phyloP scores from a whole-genome alignment of 208 protist species.

The Acanthamoeba culbertsoni region DNA sequence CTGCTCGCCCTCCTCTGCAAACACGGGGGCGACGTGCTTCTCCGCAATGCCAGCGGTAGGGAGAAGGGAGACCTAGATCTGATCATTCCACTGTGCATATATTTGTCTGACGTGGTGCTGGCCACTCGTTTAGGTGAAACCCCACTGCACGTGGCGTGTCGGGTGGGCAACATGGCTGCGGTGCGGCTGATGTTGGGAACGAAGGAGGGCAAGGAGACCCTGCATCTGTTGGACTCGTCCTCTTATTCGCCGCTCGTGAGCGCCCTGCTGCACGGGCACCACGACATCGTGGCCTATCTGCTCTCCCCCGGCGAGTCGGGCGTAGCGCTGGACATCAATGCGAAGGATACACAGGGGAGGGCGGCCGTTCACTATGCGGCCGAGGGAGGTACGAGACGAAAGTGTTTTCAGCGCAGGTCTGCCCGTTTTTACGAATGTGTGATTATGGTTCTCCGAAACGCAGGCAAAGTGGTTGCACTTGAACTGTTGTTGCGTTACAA shows the following conservation, averaged over 20 bases:
- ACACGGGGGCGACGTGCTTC: slow-evolving; percentile 1
- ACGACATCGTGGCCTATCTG: background rate
- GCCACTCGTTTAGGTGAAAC: background rate
- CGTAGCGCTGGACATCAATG: background rate
- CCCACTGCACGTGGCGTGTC: background rate
- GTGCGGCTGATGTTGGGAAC: background rate
- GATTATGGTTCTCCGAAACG: too few species aligned
- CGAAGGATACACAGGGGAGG: background rate
- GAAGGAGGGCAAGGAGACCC: background rate
- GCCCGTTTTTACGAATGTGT: too few species aligned
- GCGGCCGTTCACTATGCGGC: slow-evolving; percentile 2
- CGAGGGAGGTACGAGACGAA: too few species aligned
- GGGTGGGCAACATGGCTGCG: background rate
- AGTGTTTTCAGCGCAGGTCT: too few species aligned
- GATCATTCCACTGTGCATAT: background rate
- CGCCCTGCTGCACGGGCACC: background rate
- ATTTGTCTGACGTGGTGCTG: background rate
- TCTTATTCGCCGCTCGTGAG: background rate
- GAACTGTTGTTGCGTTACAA: background rate
- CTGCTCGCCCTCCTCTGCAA: slow-evolving; percentile 25
- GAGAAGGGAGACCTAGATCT: background rate
- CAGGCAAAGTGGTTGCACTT: background rate
- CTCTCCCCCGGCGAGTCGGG: background rate
- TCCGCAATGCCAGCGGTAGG: background rate
- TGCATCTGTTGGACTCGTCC: background rate